Base-by-base conservation (phyloP, 2,329 filamentous ascomycete genomes). In the Neonectria sp. region DNA sequence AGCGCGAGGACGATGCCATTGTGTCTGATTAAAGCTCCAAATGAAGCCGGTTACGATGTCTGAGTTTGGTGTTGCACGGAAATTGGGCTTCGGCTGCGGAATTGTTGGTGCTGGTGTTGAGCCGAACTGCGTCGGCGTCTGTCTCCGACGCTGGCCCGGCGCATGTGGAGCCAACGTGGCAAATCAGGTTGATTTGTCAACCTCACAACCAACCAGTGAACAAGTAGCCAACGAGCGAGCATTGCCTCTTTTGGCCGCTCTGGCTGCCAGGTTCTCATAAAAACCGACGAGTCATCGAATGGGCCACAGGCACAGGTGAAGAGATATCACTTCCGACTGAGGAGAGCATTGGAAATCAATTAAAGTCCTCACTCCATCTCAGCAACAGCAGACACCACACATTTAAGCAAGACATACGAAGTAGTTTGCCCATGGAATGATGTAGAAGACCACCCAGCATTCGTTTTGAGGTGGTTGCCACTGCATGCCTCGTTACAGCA, bases 1-100 rank as follows among this genome's bases (percentile, higher is more conserved):
- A 21, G 21, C 71, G 72, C 8, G 70, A 60, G 15, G 64, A 49
- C 8, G 72, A 68, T 3, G 66, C n/a, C 74, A 76, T 76, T 52
- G 13, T 70, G 56, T 21, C n/a, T 33, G 37, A 8, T 25, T 46
- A 48, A 46, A n/a, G 27, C 13, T 25, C 25, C 13, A 27, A 24
- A 27, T 33, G 25, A 29, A 45, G 4, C n/a, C 9, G 21, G 27
- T 35, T 17, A 11, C 15, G 27, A 59, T 27, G 31, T 59, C 11
- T 53, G 37, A n/a, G 43, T 35, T 21, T 59, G 43, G 24, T 35
- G 61, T 27, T 21, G 46, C 48, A 31, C 25, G 8, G 25, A 57
- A 43, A 52, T 48, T 29, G 35, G 17, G 35, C 17, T 51, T 56
- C 12, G 15, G 33, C 31, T 21, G 55, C 37, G 21, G 45, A 24